Evolutionary conservation across 179 eudicot species (phyloP), one percentile per base, ranked within the genome.

Genomic region (Nepenthes alata): DNA sequence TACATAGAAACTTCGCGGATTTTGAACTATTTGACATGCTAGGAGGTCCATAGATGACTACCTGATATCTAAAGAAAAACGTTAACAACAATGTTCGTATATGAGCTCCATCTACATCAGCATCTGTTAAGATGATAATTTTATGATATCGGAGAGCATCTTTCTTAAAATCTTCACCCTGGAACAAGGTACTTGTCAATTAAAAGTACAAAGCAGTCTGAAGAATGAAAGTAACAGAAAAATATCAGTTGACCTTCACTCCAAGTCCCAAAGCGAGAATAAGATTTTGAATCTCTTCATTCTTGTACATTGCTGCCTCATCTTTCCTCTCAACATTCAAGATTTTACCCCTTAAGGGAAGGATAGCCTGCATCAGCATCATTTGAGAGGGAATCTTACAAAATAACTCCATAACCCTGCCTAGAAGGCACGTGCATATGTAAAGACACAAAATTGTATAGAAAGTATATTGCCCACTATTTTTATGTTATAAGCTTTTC

Each of bases 91-190:
- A 63, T 16, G 98, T 91, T 57, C 98, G 82, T 53, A 91, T 91
- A 72, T 91, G 98, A 65, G 98, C 98, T 55, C 98, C 98, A 83
- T 91, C 98, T 16, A 91, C 98, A 58, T 91, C 98, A 69, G 98
- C 98, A 77, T 91, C 98, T 14, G 98, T 91, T 65, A 91, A 68
- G 44, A 91, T 91, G 56, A 91, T 91, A 45, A 91, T 91, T 67
- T 89, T 91, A 68, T 91, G 98, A 67, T 91, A 91, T 38, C 96
- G 96, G 35, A 91, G 83, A 61, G 83, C 84, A 7, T 84, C 95
- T 74, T 80, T 91, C 60, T 79, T 83, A 65, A 91, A 91, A 68
- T 91, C 98, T 74, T 91, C 98, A 48, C 98, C 98, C 98, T 91
- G 79, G 45, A 62, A 48, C 61, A 51, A 57, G 10, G 47, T 50